phyloP scores from a whole-genome alignment of 1,139 yeast species.

The Candida freyschussii region DNA sequence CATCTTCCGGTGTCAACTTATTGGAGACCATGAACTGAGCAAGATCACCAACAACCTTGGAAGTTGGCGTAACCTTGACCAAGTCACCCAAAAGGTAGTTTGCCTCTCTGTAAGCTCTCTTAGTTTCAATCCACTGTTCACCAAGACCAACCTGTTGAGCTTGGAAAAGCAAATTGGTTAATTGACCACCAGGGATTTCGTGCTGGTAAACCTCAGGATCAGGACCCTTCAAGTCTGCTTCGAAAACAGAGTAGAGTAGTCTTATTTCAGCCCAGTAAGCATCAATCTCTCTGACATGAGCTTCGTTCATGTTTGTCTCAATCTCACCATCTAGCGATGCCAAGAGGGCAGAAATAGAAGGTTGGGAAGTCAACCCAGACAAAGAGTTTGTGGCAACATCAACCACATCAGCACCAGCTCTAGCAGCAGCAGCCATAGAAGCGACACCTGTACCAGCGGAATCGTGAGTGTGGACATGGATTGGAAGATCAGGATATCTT shows the following conservation, averaged over 20 bases:
- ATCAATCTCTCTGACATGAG: slow-evolving; percentile 76
- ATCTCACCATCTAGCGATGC: slow-evolving; percentile 89
- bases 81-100: slow-evolving; percentile 88
- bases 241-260: slow-evolving; percentile 91
- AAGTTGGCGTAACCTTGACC: slow-evolving; percentile 97
- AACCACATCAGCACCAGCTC: slow-evolving; percentile 96
- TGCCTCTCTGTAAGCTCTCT: slow-evolving; percentile 88
- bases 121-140: slow-evolving; percentile 92
- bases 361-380: slow-evolving; percentile 99
- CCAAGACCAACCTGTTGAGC: slow-evolving; percentile 98
- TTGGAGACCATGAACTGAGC: slow-evolving; percentile 99
- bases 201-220: slow-evolving; percentile 98
- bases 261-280: slow-evolving; percentile 99
- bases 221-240: slow-evolving; percentile 98
- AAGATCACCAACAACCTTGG: slow-evolving; percentile 97
- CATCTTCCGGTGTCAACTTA: slow-evolving; percentile 81
- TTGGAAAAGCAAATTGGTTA: slow-evolving; percentile 95
- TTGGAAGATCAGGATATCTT: slow-evolving; percentile 88
- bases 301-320: slow-evolving; percentile 65
- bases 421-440: slow-evolving; percentile 89
- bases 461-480: slow-evolving; percentile 98
- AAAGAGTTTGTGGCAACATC: slow-evolving; percentile 96
- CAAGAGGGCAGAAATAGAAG: slow-evolving; percentile 86
- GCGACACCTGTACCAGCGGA: slow-evolving; percentile 99
- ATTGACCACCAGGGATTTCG: slow-evolving; percentile 99